Percentiles rank a stretch among this genome's conserved stretches.
These are phyloP conservation scores for Carex cristatella DNA, from an alignment of 176 grass and related monocot species.

Conservation along the genomic window DNA sequence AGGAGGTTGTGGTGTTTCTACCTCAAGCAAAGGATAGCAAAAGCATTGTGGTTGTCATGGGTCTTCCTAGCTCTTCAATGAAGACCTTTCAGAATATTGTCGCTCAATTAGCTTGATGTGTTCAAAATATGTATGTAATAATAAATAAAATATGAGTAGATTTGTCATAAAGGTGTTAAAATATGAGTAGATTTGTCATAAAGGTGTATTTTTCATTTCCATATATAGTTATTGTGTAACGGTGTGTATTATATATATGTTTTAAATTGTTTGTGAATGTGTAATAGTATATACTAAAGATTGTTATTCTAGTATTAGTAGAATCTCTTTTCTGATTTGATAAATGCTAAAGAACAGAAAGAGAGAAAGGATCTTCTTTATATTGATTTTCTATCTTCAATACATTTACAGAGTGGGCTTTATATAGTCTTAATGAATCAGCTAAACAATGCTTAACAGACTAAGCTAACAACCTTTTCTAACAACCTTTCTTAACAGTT, in stretches of 20 bases:
- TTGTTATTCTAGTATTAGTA: background rate
- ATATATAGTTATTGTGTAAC: background rate
- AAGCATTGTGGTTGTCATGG: slow-evolving; percentile 26
- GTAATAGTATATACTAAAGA: background rate
- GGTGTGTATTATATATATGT: background rate
- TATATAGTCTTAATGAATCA: too few relatives aligned
- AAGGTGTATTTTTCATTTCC: background rate
- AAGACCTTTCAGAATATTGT: slow-evolving; percentile 37
- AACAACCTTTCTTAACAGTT: too few relatives aligned
- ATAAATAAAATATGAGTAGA: background rate
- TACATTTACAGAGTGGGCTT: too few relatives aligned
- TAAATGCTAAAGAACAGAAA: too few relatives aligned
- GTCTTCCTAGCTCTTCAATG: slow-evolving; percentile 42
- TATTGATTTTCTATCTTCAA: too few relatives aligned
- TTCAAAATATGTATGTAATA: background rate
- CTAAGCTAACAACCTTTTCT: too few relatives aligned
- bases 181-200: background rate
- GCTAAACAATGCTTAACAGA: too few relatives aligned
- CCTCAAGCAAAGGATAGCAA: slow-evolving; percentile 19
- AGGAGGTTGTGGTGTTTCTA: slow-evolving; percentile 37
- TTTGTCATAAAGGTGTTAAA: background rate
- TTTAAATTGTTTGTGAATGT: background rate
- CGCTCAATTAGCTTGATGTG: background rate
- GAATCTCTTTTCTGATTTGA: background rate
- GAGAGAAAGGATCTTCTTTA: too few relatives aligned